Evolutionary conservation across 2,329 filamentous ascomycete species (phyloP), one percentile per base, ranked within the genome.

Genomic region (Xylariaceae sp.): DNA sequence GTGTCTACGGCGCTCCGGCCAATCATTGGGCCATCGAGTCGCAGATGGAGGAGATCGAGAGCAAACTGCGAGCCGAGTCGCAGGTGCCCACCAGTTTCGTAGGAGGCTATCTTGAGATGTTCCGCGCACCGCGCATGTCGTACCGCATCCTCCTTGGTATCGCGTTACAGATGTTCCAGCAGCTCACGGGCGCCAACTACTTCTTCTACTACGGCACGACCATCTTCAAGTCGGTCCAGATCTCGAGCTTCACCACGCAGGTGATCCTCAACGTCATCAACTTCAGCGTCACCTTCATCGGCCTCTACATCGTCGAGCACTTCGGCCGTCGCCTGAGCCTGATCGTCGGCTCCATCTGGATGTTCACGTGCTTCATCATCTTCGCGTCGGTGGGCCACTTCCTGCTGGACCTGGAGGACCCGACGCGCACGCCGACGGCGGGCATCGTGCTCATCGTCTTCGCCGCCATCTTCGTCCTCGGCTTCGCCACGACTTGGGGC

Each of bases 251-350:
- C 53, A 68, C 81, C 36, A 83, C 78, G 1, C 77, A 81, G 46
- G 81, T 84, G 49, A 83, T 84, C 41, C 69, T 83, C 19, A 74
- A 74, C 47, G 74, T 69, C 3, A 81, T 85, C 50, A 85, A 85
- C 53, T 81, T 85, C 9, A 65, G 69, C 36, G 76, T 76, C 44
- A 85, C 82, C 5, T 78, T 85, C 47, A 70, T 75, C 16, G 81
- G 81, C 38, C 66, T 85, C n/a, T 85, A 79, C 53, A 65, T 85
- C n/a, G 76, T 85, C 11, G 79, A 85, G 57, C 71, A 79, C 43
- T 79, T 73, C 32, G 81, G 81, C 40, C 76, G 81, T 5, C 74
- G 81, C 34, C 73, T 72, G 48, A 78, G 75, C 3, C 66, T 85
- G 2, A 76, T 84, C 32, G 57, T 63, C 0, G 81, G 81, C n/a